phyloP scores from a whole-genome alignment of 176 grass and related monocot genomes.

The Hsuehochloa calcarea region DNA sequence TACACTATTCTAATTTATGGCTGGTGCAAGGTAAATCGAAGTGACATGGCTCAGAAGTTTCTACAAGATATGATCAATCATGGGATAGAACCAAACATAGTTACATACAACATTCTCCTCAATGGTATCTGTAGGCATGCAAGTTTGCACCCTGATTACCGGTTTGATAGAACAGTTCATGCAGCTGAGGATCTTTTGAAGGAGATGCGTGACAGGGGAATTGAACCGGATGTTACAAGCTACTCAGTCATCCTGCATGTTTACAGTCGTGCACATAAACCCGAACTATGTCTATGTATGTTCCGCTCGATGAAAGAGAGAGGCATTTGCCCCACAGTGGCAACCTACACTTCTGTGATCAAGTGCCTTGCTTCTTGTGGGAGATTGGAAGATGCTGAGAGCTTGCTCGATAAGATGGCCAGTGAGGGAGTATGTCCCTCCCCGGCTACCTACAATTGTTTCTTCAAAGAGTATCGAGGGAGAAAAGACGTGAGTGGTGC shows the following conservation, averaged over 20 bases:
- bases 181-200: slow-evolving; percentile 68
- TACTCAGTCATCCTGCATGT: slow-evolving; percentile 96
- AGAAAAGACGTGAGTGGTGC: slow-evolving; percentile 70
- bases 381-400: slow-evolving; percentile 67
- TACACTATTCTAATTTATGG: slow-evolving; percentile 84
- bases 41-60: slow-evolving; percentile 68
- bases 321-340: slow-evolving; percentile 75
- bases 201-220: slow-evolving; percentile 67
- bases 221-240: slow-evolving; percentile 82
- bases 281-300: slow-evolving; percentile 76
- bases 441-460: slow-evolving; percentile 81
- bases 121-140: slow-evolving; percentile 88
- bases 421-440: slow-evolving; percentile 57
- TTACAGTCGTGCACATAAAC: slow-evolving; percentile 87
- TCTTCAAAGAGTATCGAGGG: slow-evolving; percentile 91
- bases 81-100: slow-evolving; percentile 83
- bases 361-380: slow-evolving; percentile 93
- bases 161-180: slow-evolving; percentile 86
- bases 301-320: slow-evolving; percentile 74
- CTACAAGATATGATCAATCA: slow-evolving; percentile 75
- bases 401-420: slow-evolving; percentile 80
- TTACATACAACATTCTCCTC: slow-evolving; percentile 89
- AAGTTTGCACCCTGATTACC: slow-evolving; percentile 82
- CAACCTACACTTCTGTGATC: slow-evolving; percentile 86
- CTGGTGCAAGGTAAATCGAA: slow-evolving; percentile 81